These are phyloP conservation scores for Isoetes engelmannii DNA, from an alignment of 83 land plant species.

Conservation along the genomic window DNA sequence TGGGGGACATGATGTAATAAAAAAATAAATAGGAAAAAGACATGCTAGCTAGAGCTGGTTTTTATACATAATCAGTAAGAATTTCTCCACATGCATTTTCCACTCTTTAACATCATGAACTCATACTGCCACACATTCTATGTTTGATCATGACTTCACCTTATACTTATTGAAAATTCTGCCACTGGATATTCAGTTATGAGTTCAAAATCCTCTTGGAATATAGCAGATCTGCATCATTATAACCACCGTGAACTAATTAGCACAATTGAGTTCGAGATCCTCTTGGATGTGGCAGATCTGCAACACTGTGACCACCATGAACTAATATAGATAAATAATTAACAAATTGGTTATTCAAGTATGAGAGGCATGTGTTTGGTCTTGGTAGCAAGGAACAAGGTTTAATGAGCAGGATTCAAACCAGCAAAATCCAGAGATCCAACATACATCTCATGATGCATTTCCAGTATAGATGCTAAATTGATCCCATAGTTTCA, in stretches of 20 bases:
- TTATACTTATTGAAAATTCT: conserved; percentile 50
- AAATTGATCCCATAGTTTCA: neutral
- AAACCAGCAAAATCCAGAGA: neutral
- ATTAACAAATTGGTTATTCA: too few species aligned
- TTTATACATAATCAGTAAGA: neutral
- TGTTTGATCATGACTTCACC: conserved; percentile 29
- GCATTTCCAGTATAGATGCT: neutral
- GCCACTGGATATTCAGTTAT: conserved; percentile 52
- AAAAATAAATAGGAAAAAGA: conserved; percentile 6
- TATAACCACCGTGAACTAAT: neutral
- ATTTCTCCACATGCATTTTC: neutral
- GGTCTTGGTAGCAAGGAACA: too few species aligned
- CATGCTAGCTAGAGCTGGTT: neutral
- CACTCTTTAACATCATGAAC: neutral
- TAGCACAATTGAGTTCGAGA: conserved; percentile 31
- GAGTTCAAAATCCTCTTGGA: conserved; percentile 75
- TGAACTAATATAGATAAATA: neutral
- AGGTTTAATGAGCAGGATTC: too few species aligned
- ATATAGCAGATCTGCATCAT: conserved; percentile 60
- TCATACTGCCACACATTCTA: neutral
- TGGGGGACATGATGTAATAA: conserved; percentile 10
- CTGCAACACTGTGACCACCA: conserved; percentile 24
- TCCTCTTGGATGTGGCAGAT: conserved; percentile 81
- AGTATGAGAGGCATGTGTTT: too few species aligned
- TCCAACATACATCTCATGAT: neutral